Percentiles rank a stretch among this genome's conserved stretches.
Conservation (phyloP, 768 basidiomycete genomes). For the Mycena rosella region DNA sequence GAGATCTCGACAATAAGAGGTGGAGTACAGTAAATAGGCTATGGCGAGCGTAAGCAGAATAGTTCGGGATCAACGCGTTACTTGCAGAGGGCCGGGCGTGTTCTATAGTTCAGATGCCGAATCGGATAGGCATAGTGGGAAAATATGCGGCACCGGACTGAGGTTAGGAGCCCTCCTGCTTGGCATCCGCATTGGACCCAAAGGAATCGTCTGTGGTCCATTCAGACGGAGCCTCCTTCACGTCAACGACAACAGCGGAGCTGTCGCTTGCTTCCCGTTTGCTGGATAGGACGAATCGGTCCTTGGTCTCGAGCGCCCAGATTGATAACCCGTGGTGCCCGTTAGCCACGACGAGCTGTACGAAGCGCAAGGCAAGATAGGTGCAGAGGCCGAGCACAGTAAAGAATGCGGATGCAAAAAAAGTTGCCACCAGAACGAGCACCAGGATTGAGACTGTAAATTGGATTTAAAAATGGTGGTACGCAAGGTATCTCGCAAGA, state of each 20-base stretch:
- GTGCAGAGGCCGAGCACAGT: constrained; percentile 45
- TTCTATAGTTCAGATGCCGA: not conserved
- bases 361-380: constrained; percentile 51
- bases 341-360: constrained; percentile 48
- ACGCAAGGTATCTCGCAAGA: not conserved
- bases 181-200: constrained; percentile 15
- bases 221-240: constrained; percentile 23
- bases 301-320: constrained; percentile 44
- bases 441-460: constrained; percentile 50
- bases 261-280: constrained; percentile 32
- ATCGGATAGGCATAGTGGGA: constrained; percentile 1
- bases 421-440: constrained; percentile 46
- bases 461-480: not conserved
- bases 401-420: constrained; percentile 49
- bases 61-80: not conserved
- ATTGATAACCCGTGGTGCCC: constrained; percentile 45
- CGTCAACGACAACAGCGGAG: constrained; percentile 33
- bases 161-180: constrained; percentile 29
- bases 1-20: constrained; percentile 18
- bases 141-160: constrained; percentile 3
- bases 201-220: constrained; percentile 3
- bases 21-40: constrained; percentile 9
- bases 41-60: not conserved
- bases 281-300: constrained; percentile 19
- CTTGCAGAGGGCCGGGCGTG: not conserved